Percentiles rank a stretch among this genome's conserved stretches.
phyloP scores from a whole-genome alignment of 2,329 filamentous ascomycete species.

The Cercospora janseana region DNA sequence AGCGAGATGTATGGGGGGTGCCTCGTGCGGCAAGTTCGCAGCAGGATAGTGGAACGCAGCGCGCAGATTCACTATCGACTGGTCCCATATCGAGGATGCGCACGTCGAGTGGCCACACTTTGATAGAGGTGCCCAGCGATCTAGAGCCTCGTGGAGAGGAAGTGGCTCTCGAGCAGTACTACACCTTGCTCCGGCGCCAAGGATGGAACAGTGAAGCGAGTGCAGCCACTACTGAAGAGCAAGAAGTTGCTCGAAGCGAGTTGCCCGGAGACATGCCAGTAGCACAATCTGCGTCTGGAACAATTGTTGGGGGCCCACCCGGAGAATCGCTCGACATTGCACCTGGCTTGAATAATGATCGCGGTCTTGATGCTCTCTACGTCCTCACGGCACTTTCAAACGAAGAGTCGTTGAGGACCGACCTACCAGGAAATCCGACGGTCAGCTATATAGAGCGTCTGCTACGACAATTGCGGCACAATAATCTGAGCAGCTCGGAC shows the following conservation, averaged over 20 bases:
- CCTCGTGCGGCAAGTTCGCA: constrained; percentile 18
- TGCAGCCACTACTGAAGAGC: neutral
- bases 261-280: constrained; percentile 1
- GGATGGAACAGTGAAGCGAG: constrained; percentile 24
- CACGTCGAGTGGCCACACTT: neutral
- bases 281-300: neutral
- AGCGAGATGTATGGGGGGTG: constrained; percentile 36
- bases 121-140: neutral
- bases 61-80: constrained; percentile 13
- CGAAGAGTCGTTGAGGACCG: constrained; percentile 10
- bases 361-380: constrained; percentile 24
- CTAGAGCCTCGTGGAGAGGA: constrained; percentile 15
- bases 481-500: constrained; percentile 15
- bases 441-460: constrained; percentile 7
- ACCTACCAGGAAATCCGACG: neutral
- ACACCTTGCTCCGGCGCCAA: constrained; percentile 32
- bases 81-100: neutral
- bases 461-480: constrained; percentile 10
- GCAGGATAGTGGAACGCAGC: neutral
- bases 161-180: constrained; percentile 32
- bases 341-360: constrained; percentile 23
- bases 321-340: constrained; percentile 23
- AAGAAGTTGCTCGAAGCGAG: neutral
- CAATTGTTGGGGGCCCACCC: constrained; percentile 18
- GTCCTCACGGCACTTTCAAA: constrained; percentile 17